Base-by-base conservation (phyloP, 495 filamentous ascomycete genomes). In the Podospora bellae-mahoneyi region DNA sequence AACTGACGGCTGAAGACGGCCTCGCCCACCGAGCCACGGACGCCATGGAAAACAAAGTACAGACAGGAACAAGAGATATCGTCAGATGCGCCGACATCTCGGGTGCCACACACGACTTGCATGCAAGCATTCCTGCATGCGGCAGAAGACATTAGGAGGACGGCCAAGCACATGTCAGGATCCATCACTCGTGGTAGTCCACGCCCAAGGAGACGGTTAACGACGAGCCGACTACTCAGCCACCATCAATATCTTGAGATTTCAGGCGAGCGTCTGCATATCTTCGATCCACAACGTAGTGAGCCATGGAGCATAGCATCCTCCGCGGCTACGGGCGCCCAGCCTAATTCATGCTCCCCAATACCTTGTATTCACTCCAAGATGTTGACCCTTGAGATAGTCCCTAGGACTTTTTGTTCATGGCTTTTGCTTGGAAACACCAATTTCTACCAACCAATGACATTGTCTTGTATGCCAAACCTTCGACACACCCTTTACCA, bases 121-220 rank as follows among this genome's bases (percentile, higher is more conserved):
- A 64, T 28, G 18, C 62, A 64, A 64, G 23, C 61, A 32, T 59
- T 58, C 34, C 66, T 62, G n/a, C 60, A 68, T 64, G 16, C 66
- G 32, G 66, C 32, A 68, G 32, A 15, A 28, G 59, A 53, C 60
- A 64, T 64, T 53, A 54, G 60, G 60, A 62, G 66, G 66, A 64
- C 30, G 9, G 53, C 15, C 20, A 58, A 18, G 55, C 23, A 18
- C 55, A 58, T 20, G 55, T 48, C 39, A 48, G 5, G 39, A 48
- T 48, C 5, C 7, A 10, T 48, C 39, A 48, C 39, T 48, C 1
- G 2, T 13, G 9, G 15, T 3, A 5, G 39, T 13, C 39, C 7
- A 48, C 9, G 9, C 5, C 9, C 39, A 39, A 39, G 34, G 34
- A 1, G 10, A 39, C 6, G 34, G 34, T 10, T 39, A 39, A 39